These are phyloP conservation scores for Vigna reflexopilosa DNA, from an alignment of 306 rosid genomes.

Conservation along the genomic window DNA sequence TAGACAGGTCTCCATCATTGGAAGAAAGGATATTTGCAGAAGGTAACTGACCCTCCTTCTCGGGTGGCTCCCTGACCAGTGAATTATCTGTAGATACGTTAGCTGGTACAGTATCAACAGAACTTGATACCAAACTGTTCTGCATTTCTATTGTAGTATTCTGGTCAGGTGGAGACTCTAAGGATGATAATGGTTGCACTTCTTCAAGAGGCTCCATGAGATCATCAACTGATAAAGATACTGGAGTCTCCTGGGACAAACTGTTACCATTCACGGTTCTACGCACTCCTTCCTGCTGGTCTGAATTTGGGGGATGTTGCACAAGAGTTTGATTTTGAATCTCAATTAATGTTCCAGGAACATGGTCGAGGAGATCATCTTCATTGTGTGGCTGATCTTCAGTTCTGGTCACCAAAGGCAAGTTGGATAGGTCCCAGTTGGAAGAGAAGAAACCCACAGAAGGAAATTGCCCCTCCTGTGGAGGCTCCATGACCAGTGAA, in stretches of 20 bases:
- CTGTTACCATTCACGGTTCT: conserved; percentile 39
- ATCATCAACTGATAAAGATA: conserved; percentile 38
- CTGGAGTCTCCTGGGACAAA: conserved; percentile 46
- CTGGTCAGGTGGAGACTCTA: conserved; percentile 42
- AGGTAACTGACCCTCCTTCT: conserved; percentile 36
- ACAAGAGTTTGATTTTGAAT: conserved; percentile 40
- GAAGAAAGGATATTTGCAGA: conserved; percentile 42
- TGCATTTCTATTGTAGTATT: conserved; percentile 25
- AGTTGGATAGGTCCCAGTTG: conserved; percentile 35
- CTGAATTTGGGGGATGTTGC: conserved; percentile 36
- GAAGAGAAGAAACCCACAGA: conserved; percentile 41
- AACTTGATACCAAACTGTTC: conserved; percentile 19
- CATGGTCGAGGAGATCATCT: conserved; percentile 31
- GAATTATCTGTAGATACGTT: conserved; percentile 37
- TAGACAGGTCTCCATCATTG: conserved; percentile 38
- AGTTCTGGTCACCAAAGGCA: conserved; percentile 32
- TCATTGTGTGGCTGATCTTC: conserved; percentile 35
- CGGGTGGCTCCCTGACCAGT: conserved; percentile 37
- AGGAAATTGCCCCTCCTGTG: conserved; percentile 37
- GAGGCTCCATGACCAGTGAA: conserved; percentile 37
- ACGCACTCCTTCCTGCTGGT: conserved; percentile 51
- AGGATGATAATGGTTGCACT: conserved; percentile 41
- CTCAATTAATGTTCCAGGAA: conserved; percentile 40
- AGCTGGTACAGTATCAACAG: conserved; percentile 29
- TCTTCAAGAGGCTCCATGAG: conserved; percentile 47